A percentile compares a stretch with the other conserved stretches of the same genome.
phyloP scores from a whole-genome alignment of 768 basidiomycete species.

The Naganishia vishniacii region DNA sequence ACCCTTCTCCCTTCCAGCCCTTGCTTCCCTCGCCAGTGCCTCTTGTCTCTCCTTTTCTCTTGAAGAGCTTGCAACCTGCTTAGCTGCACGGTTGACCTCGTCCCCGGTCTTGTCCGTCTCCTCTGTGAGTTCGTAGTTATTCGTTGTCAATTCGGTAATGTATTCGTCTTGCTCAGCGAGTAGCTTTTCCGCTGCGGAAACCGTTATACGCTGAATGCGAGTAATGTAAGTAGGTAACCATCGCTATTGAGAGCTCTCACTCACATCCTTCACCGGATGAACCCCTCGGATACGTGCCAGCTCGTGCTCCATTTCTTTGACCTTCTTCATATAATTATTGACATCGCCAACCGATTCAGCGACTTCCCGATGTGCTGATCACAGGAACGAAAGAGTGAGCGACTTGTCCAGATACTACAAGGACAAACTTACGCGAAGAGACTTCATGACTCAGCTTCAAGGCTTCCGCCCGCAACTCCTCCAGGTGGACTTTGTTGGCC shows the following conservation, averaged over 20 bases:
- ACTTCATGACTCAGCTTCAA: conserved; percentile 58
- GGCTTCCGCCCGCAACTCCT: conserved; percentile 58
- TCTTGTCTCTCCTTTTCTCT: conserved; percentile 57
- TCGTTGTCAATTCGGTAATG: conserved; percentile 70
- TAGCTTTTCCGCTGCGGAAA: conserved; percentile 65
- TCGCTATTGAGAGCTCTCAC: conserved; percentile 4
- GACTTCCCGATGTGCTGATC: conserved; percentile 10
- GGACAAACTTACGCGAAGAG: conserved; percentile 37
- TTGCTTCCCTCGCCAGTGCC: conserved; percentile 63
- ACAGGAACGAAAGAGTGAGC: not conserved
- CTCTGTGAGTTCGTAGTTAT: conserved; percentile 51
- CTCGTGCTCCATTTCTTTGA: conserved; percentile 73
- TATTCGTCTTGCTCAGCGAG: conserved; percentile 70
- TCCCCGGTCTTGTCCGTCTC: conserved; percentile 55
- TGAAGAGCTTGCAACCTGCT: conserved; percentile 45
- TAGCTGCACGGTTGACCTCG: conserved; percentile 47
- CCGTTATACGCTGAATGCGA: conserved; percentile 62
- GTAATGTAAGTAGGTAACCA: not conserved
- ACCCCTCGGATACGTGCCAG: conserved; percentile 74
- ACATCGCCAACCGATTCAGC: conserved; percentile 19
- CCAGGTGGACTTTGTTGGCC: conserved; percentile 60
- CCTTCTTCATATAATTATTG: conserved; percentile 50
- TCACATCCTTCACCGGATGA: conserved; percentile 57
- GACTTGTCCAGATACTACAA: not conserved
- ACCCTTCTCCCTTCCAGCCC: conserved; percentile 57